These are phyloP conservation scores for Monosporozyma yasuniensis DNA, from an alignment of 805 yeast species.

Conservation along the genomic window DNA sequence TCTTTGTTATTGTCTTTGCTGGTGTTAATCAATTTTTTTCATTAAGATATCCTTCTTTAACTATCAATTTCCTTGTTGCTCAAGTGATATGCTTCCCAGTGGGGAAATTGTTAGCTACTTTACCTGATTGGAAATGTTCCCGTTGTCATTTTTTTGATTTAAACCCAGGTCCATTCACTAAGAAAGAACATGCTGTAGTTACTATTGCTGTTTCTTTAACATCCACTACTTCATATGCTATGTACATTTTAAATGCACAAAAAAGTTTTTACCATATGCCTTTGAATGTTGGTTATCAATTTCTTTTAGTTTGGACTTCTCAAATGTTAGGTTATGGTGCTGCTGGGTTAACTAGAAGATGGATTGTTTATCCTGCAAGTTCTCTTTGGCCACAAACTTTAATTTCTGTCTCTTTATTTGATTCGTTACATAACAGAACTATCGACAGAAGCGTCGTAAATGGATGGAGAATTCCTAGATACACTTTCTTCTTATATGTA, in stretches of 20 bases:
- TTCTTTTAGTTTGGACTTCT: slow-evolving; percentile 45
- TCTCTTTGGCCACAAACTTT: slow-evolving; percentile 58
- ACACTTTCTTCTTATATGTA: slow-evolving; percentile 38
- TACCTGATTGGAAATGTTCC: slow-evolving; percentile 35
- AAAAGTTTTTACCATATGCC: slow-evolving; percentile 38
- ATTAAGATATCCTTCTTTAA: slow-evolving; percentile 42
- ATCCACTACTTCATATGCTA: slow-evolving; percentile 44
- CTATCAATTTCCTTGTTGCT: slow-evolving; percentile 43
- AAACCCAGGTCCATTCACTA: slow-evolving; percentile 46
- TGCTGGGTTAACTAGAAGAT: slow-evolving; percentile 51
- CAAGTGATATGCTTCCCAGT: slow-evolving; percentile 47
- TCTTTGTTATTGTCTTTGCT: slow-evolving; percentile 46
- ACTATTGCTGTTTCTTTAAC: slow-evolving; percentile 40
- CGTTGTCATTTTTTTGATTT: slow-evolving; percentile 29
- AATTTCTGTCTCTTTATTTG: slow-evolving; percentile 49
- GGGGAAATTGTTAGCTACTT: slow-evolving; percentile 36
- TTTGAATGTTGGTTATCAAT: slow-evolving; percentile 40
- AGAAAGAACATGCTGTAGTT: slow-evolving; percentile 44
- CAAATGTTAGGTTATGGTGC: slow-evolving; percentile 60
- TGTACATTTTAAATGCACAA: slow-evolving; percentile 44
- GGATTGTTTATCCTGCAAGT: slow-evolving; percentile 51
- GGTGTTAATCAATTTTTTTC: slow-evolving; percentile 50
- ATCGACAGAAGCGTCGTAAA: slow-evolving; percentile 37
- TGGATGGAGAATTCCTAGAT: slow-evolving; percentile 53
- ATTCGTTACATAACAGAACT: slow-evolving; percentile 37